These are phyloP conservation scores for Rhodamnia argentea DNA, from an alignment of 345 rosid genomes.

Conservation along the genomic window DNA sequence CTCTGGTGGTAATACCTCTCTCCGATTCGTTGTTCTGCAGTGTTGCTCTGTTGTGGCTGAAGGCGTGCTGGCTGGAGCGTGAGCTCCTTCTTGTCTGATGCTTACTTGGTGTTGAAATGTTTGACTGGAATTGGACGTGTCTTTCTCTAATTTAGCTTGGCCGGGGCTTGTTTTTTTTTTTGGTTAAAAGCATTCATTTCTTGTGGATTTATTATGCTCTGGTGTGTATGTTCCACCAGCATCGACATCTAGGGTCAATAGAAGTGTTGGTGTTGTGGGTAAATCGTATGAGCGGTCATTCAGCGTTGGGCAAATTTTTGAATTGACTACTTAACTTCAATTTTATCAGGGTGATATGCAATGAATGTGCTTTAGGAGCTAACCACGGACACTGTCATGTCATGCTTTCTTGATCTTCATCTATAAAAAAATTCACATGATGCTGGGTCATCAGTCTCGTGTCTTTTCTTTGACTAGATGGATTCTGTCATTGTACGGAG, in stretches of 20 bases:
- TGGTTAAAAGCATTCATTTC: background rate
- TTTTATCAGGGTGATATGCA: background rate
- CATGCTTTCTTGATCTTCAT: background rate
- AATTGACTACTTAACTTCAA: background rate
- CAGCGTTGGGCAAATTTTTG: background rate
- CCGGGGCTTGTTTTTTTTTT: background rate
- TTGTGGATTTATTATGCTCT: background rate
- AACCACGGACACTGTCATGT: background rate
- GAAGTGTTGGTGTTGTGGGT: background rate
- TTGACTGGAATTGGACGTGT: background rate
- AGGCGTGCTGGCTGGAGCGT: background rate
- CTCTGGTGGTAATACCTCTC: conserved; percentile 1
- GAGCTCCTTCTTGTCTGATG: background rate
- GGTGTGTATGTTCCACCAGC: background rate
- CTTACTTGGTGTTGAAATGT: background rate
- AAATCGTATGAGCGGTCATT: background rate
- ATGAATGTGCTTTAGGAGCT: background rate
- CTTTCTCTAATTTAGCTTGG: background rate
- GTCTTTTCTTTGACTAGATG: background rate
- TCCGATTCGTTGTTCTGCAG: background rate
- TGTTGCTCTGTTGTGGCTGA: background rate
- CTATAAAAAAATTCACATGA: background rate
- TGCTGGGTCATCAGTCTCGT: background rate
- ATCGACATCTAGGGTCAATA: background rate
- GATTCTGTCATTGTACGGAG: background rate